Base-by-base conservation (phyloP, 768 basidiomycete genomes). In the Cystofilobasidium macerans region DNA sequence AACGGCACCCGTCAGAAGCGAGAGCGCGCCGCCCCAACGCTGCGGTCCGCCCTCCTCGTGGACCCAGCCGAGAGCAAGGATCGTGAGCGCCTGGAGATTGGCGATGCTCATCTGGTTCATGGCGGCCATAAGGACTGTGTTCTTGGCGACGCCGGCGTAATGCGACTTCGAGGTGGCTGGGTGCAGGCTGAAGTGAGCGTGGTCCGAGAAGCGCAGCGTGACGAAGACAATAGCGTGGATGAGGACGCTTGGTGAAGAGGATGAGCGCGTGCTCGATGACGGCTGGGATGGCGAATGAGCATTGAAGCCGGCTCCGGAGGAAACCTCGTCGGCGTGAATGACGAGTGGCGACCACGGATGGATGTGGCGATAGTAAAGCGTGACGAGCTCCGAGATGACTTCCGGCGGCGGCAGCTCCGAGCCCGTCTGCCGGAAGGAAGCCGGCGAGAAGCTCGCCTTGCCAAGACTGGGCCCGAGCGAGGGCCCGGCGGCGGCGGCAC, bases 31-130 rank as follows among this genome's bases (percentile, higher is more conserved):
- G 22, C 64, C 64, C 76, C 76, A 77, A 0, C 70, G 68, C 24
- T 71, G 71, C 32, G 75, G 75, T 5, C 75, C 75, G 54, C 74
- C 72, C 20, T 75, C 76, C 18, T 71, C 72, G 1, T 75, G 75
- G n/a, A 76, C 75, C 51, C 73, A 70, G 51, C 76, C 76, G 18
- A 77, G 67, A 2, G 75, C 73, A 3, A 77, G 69, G 28, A 77
- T 61, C 0, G 75, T 74, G 18, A 77, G 64, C 4, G 76, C 76
- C 61, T 77, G 75, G 2, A 76, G 69, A 0, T 73, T 73, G 16
- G 72, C 67, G 57, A 76, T 71, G 11, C 73, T 71, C 11, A 74
- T 75, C 7, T 69, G 71, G 45, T 75, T 73, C 64, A 77, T 75
- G 24, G 76, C 74, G 53, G 73, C 71, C 16, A 73, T 70, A 7